Percentiles rank a stretch among this genome's conserved stretches.
Conservation (phyloP, 345 rosid species). For the Odontarrhena argentea region DNA sequence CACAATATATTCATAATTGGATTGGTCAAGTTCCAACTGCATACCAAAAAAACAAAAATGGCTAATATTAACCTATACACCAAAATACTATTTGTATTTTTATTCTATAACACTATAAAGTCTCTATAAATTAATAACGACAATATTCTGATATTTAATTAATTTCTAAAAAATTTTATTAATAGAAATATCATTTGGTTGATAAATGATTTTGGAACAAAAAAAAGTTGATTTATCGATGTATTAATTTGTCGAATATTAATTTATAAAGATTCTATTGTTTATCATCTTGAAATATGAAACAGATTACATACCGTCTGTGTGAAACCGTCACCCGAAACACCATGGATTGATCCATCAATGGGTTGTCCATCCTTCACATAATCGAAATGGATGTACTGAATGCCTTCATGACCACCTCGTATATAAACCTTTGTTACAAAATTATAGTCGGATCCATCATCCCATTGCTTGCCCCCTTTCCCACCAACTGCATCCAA, state of each 20-base stretch:
- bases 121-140: no score
- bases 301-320: constrained; percentile 10
- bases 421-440: constrained; percentile 28
- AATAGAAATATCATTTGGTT: no score
- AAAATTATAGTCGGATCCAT: constrained; percentile 3
- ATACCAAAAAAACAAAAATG: not conserved
- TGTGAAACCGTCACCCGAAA: constrained; percentile 13
- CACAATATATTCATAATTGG: constrained; percentile 22
- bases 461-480: constrained; percentile 26
- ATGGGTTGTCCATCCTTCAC: constrained; percentile 2
- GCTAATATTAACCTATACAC: not conserved
- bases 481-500: constrained; percentile 25
- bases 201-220: no score
- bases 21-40: constrained; percentile 34
- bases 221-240: no score
- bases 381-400: constrained; percentile 18
- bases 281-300: no score
- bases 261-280: no score
- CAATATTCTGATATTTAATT: no score
- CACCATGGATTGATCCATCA: constrained; percentile 14
- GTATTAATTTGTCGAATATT: no score
- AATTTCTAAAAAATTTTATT: no score
- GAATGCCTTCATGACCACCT: constrained; percentile 24
- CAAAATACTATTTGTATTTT: not conserved
- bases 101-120: no score